These are phyloP conservation scores for Debaryomyces castellii DNA, from an alignment of 805 yeast genomes.

Conservation along the genomic window DNA sequence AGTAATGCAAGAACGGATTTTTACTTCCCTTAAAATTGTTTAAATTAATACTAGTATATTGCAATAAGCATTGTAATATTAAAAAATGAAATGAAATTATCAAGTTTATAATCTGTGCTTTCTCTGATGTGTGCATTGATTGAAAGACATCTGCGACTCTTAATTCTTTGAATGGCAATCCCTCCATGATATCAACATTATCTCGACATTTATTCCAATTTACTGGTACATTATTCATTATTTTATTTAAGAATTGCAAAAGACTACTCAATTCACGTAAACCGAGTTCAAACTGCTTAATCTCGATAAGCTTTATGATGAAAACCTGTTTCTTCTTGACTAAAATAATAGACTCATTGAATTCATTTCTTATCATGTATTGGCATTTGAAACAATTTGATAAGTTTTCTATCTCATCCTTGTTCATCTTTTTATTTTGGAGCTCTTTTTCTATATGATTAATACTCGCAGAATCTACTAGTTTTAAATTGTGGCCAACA, in stretches of 20 bases:
- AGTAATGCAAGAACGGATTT: slow-evolving; percentile 9
- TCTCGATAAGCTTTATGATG: slow-evolving; percentile 21
- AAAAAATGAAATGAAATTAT: slow-evolving; percentile 29
- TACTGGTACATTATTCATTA: slow-evolving; percentile 5
- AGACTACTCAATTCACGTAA: slow-evolving; percentile 14
- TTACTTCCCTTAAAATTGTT: slow-evolving; percentile 5
- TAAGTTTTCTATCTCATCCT: slow-evolving; percentile 4
- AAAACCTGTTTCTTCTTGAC: slow-evolving; percentile 27
- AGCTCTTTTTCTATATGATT: slow-evolving; percentile 5
- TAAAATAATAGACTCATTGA: slow-evolving; percentile 6
- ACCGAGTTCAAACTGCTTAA: slow-evolving; percentile 11
- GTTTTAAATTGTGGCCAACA: slow-evolving; percentile 5
- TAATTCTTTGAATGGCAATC: not conserved
- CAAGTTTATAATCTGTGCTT: slow-evolving; percentile 7
- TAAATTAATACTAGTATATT: slow-evolving; percentile 17
- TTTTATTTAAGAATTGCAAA: slow-evolving; percentile 9
- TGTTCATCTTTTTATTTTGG: not conserved
- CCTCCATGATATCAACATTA: not conserved
- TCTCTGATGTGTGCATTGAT: not conserved
- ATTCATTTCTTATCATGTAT: slow-evolving; percentile 10
- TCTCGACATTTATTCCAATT: not conserved
- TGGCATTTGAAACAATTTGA: slow-evolving; percentile 18
- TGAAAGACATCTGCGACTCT: not conserved
- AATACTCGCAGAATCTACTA: slow-evolving; percentile 8
- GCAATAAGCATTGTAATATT: slow-evolving; percentile 24